Percentiles rank a stretch among this genome's conserved stretches.
Evolutionary conservation across 768 basidiomycete genomes (phyloP).

Genomic region (Pleurotus ostreatus): DNA sequence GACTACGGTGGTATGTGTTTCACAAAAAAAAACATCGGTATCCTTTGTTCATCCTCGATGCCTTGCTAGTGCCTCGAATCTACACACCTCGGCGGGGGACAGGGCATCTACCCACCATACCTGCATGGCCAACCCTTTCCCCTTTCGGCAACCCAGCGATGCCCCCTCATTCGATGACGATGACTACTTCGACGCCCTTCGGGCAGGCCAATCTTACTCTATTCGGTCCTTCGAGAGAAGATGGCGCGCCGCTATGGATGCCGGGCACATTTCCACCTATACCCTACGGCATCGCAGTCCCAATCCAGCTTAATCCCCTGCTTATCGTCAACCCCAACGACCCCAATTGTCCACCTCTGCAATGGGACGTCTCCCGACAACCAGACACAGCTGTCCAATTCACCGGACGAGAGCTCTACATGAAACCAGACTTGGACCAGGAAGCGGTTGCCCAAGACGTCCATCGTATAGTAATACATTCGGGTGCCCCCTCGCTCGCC

Average conservation of each 20-base stretch:
- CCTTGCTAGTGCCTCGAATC: conserved; percentile 1
- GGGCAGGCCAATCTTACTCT: background rate
- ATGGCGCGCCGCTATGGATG: conserved; percentile 4
- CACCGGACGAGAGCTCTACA: background rate
- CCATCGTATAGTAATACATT: background rate
- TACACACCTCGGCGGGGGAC: background rate
- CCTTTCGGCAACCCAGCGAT: background rate
- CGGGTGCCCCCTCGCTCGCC: background rate
- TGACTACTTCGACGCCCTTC: background rate
- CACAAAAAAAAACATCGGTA: background rate
- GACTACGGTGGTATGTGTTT: background rate
- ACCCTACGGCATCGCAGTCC: conserved; percentile 6
- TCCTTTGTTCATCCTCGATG: background rate
- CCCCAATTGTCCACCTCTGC: conserved; percentile 2
- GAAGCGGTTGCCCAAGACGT: background rate
- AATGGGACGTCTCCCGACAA: conserved; percentile 2
- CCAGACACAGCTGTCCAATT: conserved; percentile 7
- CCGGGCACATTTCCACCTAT: conserved; percentile 4
- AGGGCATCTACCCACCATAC: background rate
- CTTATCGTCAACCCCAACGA: conserved; percentile 8
- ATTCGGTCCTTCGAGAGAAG: background rate
- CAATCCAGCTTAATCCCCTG: conserved; percentile 4
- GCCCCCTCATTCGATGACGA: background rate
- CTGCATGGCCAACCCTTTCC: background rate
- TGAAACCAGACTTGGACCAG: background rate